Conservation (phyloP, 108 stramenopile genomes). For the Seminavis robusta region DNA sequence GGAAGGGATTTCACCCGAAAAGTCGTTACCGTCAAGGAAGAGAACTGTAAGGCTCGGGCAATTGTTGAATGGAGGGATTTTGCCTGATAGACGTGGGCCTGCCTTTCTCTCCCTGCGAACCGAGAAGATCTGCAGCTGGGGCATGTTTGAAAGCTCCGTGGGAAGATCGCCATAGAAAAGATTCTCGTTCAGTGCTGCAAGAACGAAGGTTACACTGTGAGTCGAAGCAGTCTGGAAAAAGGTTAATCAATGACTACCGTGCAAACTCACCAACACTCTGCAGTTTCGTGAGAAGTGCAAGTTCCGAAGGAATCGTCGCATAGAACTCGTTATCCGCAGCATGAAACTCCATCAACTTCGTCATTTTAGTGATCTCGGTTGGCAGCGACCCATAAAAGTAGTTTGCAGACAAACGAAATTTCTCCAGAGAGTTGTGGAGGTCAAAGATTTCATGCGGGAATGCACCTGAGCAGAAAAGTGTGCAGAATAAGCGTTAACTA, state of each 20-base stretch:
- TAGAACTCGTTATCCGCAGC: conserved; percentile 51
- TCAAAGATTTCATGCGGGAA: conserved; percentile 53
- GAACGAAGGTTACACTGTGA: conserved; percentile 24
- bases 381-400: conserved; percentile 57
- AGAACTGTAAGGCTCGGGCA: conserved; percentile 33
- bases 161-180: conserved; percentile 54
- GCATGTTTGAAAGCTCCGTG: conserved; percentile 43
- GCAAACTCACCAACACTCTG: conserved; percentile 32
- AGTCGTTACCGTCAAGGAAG: conserved; percentile 53
- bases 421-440: conserved; percentile 40
- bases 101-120: conserved; percentile 19
- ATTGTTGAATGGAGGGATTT: conserved; percentile 14
- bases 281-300: conserved; percentile 19
- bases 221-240: conserved; percentile 20
- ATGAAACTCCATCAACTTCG: conserved; percentile 47
- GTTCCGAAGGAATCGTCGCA: conserved; percentile 24
- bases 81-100: conserved; percentile 12
- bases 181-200: conserved; percentile 43
- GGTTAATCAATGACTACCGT: conserved; percentile 27
- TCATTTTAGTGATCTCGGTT: conserved; percentile 44
- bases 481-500: neutral
- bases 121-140: conserved; percentile 46
- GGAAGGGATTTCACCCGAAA: conserved; percentile 23
- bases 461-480: conserved; percentile 12
- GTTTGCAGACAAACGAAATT: conserved; percentile 52